Base-by-base conservation (phyloP, 2,329 filamentous ascomycete genomes). In the Claviceps cyperi region DNA sequence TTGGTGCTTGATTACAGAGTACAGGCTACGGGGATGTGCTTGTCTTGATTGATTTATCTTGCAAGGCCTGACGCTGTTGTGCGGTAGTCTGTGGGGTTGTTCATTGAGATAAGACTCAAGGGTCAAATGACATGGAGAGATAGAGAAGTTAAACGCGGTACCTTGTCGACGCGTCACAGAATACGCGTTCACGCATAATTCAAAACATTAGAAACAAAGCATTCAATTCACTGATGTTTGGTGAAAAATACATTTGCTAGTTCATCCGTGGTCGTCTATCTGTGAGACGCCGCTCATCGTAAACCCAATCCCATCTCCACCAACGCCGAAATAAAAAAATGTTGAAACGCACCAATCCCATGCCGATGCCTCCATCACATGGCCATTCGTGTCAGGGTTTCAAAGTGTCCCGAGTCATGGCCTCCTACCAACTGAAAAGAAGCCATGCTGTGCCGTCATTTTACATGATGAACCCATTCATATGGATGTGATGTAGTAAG, bases 251-350 rank as follows among this genome's bases (percentile, higher is more conserved):
- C 51, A 54, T 51, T 48, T 55, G 51, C 49, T 54, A 52, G 53
- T 49, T 54, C 52, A 28, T 51, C 28, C 41, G 15, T 46, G 59
- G 63, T 61, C 64, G 60, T 62, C 63, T 58, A 58, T 51, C 57
- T 28, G 8, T 36, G 17, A 35, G 64, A 65, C 64, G 64, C 62
- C 64, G 61, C 46, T 52, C 50, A 24, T 52, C 51, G 21, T 50
- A 48, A 43, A 48, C 49, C 51, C 45, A 46, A 32, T 47, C 28
- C 48, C 45, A 39, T 38, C 8, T 17, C 32, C 19, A 32, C 45
- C 48, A 53, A 52, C 51, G 51, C 51, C 51, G 43, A 46, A 41
- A 28, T 4, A 32, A 22, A 43, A 17, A 48, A 48, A 17, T 35
- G 38, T 24, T n/a, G 17, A 8, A 52, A 47, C 40, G 43, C 46